These are phyloP conservation scores for Suhomyces anneliseae DNA, from an alignment of 1,139 yeast genomes.

Conservation along the genomic window DNA sequence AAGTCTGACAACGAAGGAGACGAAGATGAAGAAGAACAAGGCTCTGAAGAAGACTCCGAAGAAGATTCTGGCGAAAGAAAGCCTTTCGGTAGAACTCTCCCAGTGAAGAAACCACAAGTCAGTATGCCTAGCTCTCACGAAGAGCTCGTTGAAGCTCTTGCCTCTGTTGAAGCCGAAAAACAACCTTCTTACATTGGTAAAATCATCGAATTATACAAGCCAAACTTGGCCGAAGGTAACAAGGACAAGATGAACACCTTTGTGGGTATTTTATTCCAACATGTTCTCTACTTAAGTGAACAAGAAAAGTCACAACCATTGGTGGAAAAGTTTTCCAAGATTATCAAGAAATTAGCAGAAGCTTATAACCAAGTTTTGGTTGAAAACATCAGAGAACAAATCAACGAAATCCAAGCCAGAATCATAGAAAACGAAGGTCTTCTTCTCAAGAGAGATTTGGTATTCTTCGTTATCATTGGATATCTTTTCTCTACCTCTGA, in stretches of 20 bases:
- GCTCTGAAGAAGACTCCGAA: conserved; percentile 1
- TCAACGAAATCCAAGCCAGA: conserved; percentile 49
- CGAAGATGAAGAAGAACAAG: conserved; percentile 17
- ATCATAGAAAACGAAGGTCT: conserved; percentile 24
- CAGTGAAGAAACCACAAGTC: conserved; percentile 14
- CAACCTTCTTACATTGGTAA: conserved; percentile 52
- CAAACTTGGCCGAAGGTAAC: conserved; percentile 78
- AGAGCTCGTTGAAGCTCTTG: conserved; percentile 44
- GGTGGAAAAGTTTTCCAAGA: conserved; percentile 46
- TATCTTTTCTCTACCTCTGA: conserved; percentile 88
- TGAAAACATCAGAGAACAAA: conserved; percentile 35
- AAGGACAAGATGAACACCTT: conserved; percentile 71
- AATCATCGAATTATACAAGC: conserved; percentile 65
- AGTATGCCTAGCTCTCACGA: conserved; percentile 61
- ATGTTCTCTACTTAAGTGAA: conserved; percentile 54
- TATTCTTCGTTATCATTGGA: conserved; percentile 72
- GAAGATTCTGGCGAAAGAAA: conserved; percentile 1
- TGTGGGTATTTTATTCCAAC: conserved; percentile 63
- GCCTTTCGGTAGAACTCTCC: conserved; percentile 11
- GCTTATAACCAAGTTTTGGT: conserved; percentile 66
- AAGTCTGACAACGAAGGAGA: conserved; percentile 23
- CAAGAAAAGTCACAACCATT: conserved; percentile 17
- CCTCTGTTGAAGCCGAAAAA: conserved; percentile 38
- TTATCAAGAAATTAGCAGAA: conserved; percentile 62
- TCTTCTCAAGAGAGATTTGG: conserved; percentile 50